Evolutionary conservation across 768 basidiomycete genomes (phyloP), one percentile per base, ranked within the genome.

Genomic region (Baorangia bicolor): DNA sequence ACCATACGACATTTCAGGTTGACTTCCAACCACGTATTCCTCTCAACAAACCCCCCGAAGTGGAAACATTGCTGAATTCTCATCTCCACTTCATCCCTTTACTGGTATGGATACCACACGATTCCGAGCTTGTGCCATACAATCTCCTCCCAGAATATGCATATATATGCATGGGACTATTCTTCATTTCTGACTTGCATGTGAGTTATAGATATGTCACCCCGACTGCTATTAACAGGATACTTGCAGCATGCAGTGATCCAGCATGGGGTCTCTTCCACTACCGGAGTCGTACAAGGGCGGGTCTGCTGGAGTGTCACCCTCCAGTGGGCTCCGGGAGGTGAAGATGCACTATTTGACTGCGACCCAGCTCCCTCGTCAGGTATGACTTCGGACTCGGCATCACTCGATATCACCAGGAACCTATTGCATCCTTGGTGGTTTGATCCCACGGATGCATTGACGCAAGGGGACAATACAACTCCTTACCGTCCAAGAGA

Each of bases 281-380:
- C 12, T 33, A 23, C 56, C 2, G 50, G 49, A 14, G 23, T 55
- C 8, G 28, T 63, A 2, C 40, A 62, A 41, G 78, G 78, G 8
- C 65, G 55, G 23, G 74, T 81, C 6, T 56, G 74, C 44, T 84
- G 82, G 82, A 61, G 59, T 40, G 69, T 83, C 39, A 70, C 66
- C n/a, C 71, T 81, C 27, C 62, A 72, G 46, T 84, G 83, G 83
- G 73, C 72, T 12, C 67, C 75, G 5, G 82, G 81, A 23, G 82
- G 81, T 4, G 81, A 84, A 64, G 73, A 77, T 23, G 58, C 59
- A 31, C 59, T 70, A 33, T 64, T 68, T 51, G n/a, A 42, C 20
- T 18, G 43, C 21, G 38, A 53, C 13, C 16, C 34, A 11, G 18
- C 39, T 31, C 33, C 18, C n/a, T 28, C 55, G 35, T 38, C 45